phyloP scores from a whole-genome alignment of 352 stramenopile genomes.

The Thraustochytrium striatum region DNA sequence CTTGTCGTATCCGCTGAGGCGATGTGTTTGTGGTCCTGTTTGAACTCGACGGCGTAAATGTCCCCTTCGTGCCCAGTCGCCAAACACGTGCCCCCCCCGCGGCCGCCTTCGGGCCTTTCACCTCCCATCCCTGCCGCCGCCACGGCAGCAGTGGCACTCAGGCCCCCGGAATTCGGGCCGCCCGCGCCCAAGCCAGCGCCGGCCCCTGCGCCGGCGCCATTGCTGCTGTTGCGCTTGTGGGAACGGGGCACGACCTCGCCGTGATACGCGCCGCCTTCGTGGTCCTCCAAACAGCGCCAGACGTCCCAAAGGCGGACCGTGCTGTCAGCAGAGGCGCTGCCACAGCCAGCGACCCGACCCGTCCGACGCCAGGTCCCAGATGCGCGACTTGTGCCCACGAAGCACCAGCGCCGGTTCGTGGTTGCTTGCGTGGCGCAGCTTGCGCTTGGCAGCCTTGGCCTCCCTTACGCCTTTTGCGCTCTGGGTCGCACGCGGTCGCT shows the following conservation, averaged over 20 bases:
- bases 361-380: constrained; percentile 32
- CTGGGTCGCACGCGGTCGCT: too few species aligned
- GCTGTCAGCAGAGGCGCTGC: constrained; percentile 31
- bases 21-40: constrained; percentile 75
- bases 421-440: not conserved
- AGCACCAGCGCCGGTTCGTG: constrained; percentile 21
- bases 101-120: too few species aligned
- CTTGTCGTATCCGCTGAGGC: constrained; percentile 78
- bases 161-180: too few species aligned
- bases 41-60: constrained; percentile 74
- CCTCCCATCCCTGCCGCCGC: too few species aligned
- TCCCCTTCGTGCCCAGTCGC: constrained; percentile 65
- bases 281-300: constrained; percentile 53
- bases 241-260: too few species aligned
- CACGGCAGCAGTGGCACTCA: too few species aligned
- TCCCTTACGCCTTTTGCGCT: too few species aligned
- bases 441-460: not conserved
- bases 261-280: too few species aligned
- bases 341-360: constrained; percentile 7
- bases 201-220: too few species aligned
- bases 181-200: too few species aligned
- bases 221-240: too few species aligned
- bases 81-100: constrained; percentile 58
- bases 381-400: constrained; percentile 30
- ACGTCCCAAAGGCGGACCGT: constrained; percentile 38